Percentiles rank a stretch among this genome's conserved stretches.
Evolutionary conservation across 2,329 filamentous ascomycete genomes (phyloP).

Genomic region (Plenodomus lindquistii): DNA sequence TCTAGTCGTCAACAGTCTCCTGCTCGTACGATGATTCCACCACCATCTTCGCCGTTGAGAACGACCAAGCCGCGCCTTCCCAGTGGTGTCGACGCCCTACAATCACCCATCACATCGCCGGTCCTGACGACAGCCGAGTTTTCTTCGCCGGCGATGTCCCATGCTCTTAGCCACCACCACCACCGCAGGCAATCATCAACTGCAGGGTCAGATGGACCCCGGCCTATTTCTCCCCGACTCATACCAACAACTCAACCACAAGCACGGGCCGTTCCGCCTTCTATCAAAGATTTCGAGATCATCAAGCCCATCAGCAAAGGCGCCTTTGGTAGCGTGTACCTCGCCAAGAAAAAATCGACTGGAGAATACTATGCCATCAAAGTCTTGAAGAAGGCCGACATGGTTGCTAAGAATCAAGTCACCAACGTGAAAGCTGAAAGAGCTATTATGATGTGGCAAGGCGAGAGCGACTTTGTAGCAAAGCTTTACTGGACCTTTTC

Average conservation of each 20-base stretch:
- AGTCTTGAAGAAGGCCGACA: slow-evolving; percentile 98
- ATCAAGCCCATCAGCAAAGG: slow-evolving; percentile 99
- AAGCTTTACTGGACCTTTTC: slow-evolving; percentile 99
- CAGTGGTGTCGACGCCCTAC: slow-evolving; percentile 64
- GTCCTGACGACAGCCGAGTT: slow-evolving; percentile 83
- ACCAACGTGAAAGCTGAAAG: slow-evolving; percentile 98
- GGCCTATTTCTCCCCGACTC: slow-evolving; percentile 81
- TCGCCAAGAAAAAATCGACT: slow-evolving; percentile 98
- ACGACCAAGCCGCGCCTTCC: slow-evolving; percentile 79
- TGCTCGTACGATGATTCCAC: slow-evolving; percentile 66
- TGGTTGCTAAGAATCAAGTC: slow-evolving; percentile 99
- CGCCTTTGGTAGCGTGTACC: slow-evolving; percentile 95
- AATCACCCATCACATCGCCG: slow-evolving; percentile 87
- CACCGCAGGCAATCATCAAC: slow-evolving; percentile 92
- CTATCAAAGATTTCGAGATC: slow-evolving; percentile 99
- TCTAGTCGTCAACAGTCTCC: slow-evolving; percentile 89
- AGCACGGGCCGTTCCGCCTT: slow-evolving; percentile 85
- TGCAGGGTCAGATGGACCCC: slow-evolving; percentile 69
- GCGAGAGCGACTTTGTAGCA: slow-evolving; percentile 97
- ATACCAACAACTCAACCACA: slow-evolving; percentile 78
- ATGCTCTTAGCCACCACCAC: slow-evolving; percentile 70
- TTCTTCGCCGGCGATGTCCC: slow-evolving; percentile 67
- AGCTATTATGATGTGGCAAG: slow-evolving; percentile 99
- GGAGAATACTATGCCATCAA: slow-evolving; percentile 99
- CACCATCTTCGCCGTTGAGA: slow-evolving; percentile 83